These are phyloP conservation scores for Trichoderma virens DNA, from an alignment of 495 filamentous ascomycete species.

Conservation along the genomic window DNA sequence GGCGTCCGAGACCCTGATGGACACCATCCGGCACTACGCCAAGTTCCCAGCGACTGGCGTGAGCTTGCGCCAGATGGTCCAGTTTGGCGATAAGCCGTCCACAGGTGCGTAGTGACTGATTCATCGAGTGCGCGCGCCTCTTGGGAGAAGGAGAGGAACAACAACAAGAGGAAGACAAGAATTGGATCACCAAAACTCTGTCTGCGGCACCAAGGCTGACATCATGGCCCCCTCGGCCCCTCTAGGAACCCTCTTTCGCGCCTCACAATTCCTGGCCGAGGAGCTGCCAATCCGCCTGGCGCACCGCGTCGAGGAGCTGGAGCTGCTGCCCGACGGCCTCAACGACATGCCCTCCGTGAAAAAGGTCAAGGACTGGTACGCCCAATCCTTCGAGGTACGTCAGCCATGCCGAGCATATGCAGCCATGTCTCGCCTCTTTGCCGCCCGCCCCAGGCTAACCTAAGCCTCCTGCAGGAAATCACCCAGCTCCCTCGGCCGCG, in stretches of 20 bases:
- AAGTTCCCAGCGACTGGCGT: constrained; percentile 96
- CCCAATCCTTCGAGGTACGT: constrained; percentile 94
- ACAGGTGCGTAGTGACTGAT: constrained; percentile 59
- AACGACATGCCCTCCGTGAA: constrained; percentile 97
- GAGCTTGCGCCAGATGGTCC: constrained; percentile 96
- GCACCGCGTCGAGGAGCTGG: constrained; percentile 89
- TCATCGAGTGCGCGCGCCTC: constrained; percentile 10
- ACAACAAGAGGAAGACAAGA: no score
- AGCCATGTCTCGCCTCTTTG: constrained; percentile 18
- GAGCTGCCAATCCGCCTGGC: constrained; percentile 95
- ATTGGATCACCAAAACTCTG: no score
- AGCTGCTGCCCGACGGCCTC: constrained; percentile 88
- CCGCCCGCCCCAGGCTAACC: constrained; percentile 3
- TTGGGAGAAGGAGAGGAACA: not conserved
- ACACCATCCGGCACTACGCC: constrained; percentile 97
- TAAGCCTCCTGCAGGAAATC: constrained; percentile 59
- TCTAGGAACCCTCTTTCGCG: constrained; percentile 87
- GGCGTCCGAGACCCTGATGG: constrained; percentile 82
- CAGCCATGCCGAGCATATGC: not conserved
- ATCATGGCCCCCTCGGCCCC: constrained; percentile 14
- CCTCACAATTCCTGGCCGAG: constrained; percentile 96
- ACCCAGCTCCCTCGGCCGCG: constrained; percentile 72
- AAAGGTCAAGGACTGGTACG: constrained; percentile 96
- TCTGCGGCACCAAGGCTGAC: constrained; percentile 17
- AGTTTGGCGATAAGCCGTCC: constrained; percentile 89